Evolutionary conservation across 192 early-diverging fungal genomes (phyloP), one percentile per base, ranked within the genome.

Genomic region (Chytriomyces sp.): DNA sequence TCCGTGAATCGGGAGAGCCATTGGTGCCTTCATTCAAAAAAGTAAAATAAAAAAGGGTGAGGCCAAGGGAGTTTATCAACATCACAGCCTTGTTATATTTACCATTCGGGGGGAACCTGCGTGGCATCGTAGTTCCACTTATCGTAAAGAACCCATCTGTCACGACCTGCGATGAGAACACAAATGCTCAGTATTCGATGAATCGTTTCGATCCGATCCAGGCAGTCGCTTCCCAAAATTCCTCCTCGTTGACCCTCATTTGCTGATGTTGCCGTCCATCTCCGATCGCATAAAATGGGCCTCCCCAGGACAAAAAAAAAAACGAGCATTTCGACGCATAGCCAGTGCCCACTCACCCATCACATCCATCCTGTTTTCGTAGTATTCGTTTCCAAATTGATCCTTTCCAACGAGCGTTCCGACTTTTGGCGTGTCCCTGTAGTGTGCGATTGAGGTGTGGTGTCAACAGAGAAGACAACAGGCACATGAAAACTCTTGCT

Each of bases 101-200:
- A 86, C 86, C 88, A 89, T 83, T 89, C 83, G 11, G 88, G 81
- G 5, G 86, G 84, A 28, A 89, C 82, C 67, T 85, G 84, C 26
- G 84, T 61, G 3, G 82, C 79, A 79, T 89, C 88, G 53, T 67
- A 83, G 80, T 89, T 85, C 85, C 86, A 89, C 69, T 81, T 82
- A 28, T 80, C 77, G 80, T 82, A 89, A 6, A 85, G 26, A 6
- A 89, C 85, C 87, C 85, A 86, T 5, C 85, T 73, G 66, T 88
- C 84, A 53, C 85, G 81, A n/a, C 67, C 81, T 82, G 62, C 44
- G 46, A 35, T 35, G 35, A 35, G 35, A 35, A 35, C 35, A 35
- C 35, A 35, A 35, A 35, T 35, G 35, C 35, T 35, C 35, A 35
- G 35, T 35, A 35, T 35, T 35, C 35, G 35, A 35, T 35, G 35